A percentile compares a stretch with the other conserved stretches of the same genome.
Evolutionary conservation across 257 asterid genomes (phyloP).

Genomic region (Solanum corneliomulleri): DNA sequence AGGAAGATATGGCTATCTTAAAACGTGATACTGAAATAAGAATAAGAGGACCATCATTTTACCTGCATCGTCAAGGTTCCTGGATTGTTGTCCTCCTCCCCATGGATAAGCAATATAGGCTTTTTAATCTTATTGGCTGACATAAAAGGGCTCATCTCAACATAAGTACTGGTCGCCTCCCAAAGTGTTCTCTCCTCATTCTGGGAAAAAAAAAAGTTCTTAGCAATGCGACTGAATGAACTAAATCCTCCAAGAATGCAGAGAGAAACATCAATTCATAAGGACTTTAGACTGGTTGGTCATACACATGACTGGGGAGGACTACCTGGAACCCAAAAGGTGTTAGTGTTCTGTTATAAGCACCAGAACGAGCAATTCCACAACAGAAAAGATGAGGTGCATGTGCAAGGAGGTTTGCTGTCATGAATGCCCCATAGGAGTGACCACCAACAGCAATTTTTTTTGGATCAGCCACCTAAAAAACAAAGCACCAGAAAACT

Average conservation of each 20-base stretch:
- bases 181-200: conserved; percentile 97
- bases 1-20: background rate
- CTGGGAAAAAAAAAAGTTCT: conserved; percentile 18
- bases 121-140: conserved; percentile 91
- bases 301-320: background rate
- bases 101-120: conserved; percentile 93
- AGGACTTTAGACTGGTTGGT: background rate
- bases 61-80: conserved; percentile 99
- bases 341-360: conserved; percentile 94
- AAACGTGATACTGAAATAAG: background rate
- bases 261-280: background rate
- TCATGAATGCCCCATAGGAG: conserved; percentile 98
- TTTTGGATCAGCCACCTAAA: conserved; percentile 88
- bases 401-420: conserved; percentile 95
- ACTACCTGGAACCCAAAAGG: conserved; percentile 99
- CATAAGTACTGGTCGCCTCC: conserved; percentile 81
- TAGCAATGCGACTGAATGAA: background rate
- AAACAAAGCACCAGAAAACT: conserved; percentile 4
- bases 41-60: conserved; percentile 1
- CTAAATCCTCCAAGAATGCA: background rate
- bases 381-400: conserved; percentile 96
- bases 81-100: conserved; percentile 95
- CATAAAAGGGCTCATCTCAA: conserved; percentile 90
- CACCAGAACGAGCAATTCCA: conserved; percentile 98
- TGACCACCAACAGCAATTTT: conserved; percentile 97